Percentiles rank a stretch among this genome's conserved stretches.
These are phyloP conservation scores for Scolecobasidium constrictum DNA, from an alignment of 2,329 filamentous ascomycete species.

Conservation along the genomic window DNA sequence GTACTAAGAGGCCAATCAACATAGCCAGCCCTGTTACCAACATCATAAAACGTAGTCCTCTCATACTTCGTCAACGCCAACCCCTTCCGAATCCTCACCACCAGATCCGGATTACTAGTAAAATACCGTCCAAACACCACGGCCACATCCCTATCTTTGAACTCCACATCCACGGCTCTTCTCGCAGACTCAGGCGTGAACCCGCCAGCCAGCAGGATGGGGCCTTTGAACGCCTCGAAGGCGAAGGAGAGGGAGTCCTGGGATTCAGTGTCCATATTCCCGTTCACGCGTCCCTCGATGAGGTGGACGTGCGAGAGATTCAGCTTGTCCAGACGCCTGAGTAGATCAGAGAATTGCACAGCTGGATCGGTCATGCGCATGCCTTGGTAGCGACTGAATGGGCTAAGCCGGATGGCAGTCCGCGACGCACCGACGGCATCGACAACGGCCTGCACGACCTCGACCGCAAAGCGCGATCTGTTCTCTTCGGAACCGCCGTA, in stretches of 20 bases:
- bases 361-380: constrained; percentile 38
- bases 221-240: constrained; percentile 8
- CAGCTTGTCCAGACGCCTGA: constrained; percentile 33
- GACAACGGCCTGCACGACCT: constrained; percentile 32
- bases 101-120: constrained; percentile 39
- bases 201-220: constrained; percentile 30
- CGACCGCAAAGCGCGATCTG: constrained; percentile 44
- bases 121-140: constrained; percentile 40
- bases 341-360: constrained; percentile 43
- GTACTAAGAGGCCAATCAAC: constrained; percentile 26
- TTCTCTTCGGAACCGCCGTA: constrained; percentile 42
- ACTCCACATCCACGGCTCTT: constrained; percentile 26
- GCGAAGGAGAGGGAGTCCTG: constrained; percentile 15
- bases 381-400: constrained; percentile 41
- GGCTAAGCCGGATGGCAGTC: constrained; percentile 21
- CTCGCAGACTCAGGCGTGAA: constrained; percentile 28
- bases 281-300: constrained; percentile 45
- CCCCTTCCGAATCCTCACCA: constrained; percentile 31
- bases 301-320: constrained; percentile 43
- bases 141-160: constrained; percentile 30
- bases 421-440: constrained; percentile 22
- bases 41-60: constrained; percentile 34
- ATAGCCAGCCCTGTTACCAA: constrained; percentile 26
- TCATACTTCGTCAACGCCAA: constrained; percentile 33
- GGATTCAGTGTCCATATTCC: constrained; percentile 30